Evolutionary conservation across 1,139 yeast genomes (phyloP).

Genomic region (Blastobotrys aristatus): DNA sequence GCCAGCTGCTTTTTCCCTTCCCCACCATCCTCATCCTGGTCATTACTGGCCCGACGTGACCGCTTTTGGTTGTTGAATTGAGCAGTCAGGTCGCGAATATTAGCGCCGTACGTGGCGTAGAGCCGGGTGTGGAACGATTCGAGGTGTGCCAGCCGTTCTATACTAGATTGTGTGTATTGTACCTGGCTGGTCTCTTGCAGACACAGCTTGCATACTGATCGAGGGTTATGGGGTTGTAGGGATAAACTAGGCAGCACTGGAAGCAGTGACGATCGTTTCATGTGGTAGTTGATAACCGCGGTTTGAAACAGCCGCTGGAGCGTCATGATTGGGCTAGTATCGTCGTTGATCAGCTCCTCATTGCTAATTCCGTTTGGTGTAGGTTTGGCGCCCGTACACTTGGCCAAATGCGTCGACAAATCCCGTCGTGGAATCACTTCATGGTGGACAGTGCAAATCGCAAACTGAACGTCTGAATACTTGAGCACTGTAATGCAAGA

Average conservation of each 20-base stretch:
- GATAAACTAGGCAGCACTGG: background rate
- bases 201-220: slow-evolving; percentile 11
- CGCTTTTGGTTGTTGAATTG: slow-evolving; percentile 6
- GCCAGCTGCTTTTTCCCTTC: background rate
- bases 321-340: slow-evolving; percentile 10
- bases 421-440: slow-evolving; percentile 8
- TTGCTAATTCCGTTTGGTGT: background rate
- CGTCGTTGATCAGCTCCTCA: slow-evolving; percentile 4
- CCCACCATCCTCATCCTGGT: background rate
- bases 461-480: slow-evolving; percentile 8
- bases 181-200: slow-evolving; percentile 9
- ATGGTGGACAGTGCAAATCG: slow-evolving; percentile 3
- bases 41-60: background rate
- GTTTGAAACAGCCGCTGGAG: slow-evolving; percentile 11
- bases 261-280: background rate
- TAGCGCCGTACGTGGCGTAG: slow-evolving; percentile 12
- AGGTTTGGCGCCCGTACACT: background rate
- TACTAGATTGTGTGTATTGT: background rate
- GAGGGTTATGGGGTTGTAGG: background rate
- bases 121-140: slow-evolving; percentile 8
- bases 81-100: slow-evolving; percentile 10
- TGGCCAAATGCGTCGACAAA: background rate
- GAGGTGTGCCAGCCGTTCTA: slow-evolving; percentile 11
- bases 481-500: slow-evolving; percentile 5
- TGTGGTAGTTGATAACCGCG: slow-evolving; percentile 4